Percentiles rank a stretch among this genome's conserved stretches.
phyloP scores from a whole-genome alignment of 2,329 filamentous ascomycete species.

The Phialophora chinensis region DNA sequence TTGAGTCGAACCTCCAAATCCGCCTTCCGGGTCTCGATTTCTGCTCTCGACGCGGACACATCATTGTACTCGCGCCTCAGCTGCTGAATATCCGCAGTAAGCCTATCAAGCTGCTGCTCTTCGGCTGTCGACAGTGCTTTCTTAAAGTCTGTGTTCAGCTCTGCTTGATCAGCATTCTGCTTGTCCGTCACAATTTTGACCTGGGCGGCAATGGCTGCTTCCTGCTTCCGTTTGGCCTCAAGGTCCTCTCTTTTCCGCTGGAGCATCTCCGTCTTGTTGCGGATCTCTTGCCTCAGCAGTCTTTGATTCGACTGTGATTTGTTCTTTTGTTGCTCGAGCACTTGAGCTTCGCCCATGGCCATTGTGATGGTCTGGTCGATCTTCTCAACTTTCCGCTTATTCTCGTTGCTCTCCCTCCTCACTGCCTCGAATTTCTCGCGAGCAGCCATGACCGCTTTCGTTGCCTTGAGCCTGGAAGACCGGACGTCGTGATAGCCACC shows the following conservation, averaged over 20 bases:
- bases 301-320: conserved; percentile 83
- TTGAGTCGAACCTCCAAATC: conserved; percentile 84
- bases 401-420: conserved; percentile 66
- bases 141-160: conserved; percentile 86
- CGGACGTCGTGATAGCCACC: conserved; percentile 90
- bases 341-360: conserved; percentile 82
- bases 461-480: conserved; percentile 83
- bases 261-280: conserved; percentile 74
- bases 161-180: conserved; percentile 76
- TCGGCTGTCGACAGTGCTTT: conserved; percentile 84
- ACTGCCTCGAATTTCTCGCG: conserved; percentile 75
- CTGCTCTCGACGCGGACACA: conserved; percentile 72
- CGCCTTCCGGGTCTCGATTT: conserved; percentile 80
- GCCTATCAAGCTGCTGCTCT: conserved; percentile 75
- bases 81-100: conserved; percentile 72
- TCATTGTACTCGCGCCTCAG: conserved; percentile 79
- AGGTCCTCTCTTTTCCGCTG: conserved; percentile 75
- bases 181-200: conserved; percentile 78
- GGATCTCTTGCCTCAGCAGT: conserved; percentile 76
- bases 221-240: conserved; percentile 69
- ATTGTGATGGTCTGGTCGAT: conserved; percentile 89
- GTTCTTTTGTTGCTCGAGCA: conserved; percentile 76
- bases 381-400: conserved; percentile 72
- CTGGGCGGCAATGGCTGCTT: conserved; percentile 73
- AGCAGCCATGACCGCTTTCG: conserved; percentile 75